These are phyloP conservation scores for Passiflora organensis DNA, from an alignment of 345 rosid species.

Conservation along the genomic window DNA sequence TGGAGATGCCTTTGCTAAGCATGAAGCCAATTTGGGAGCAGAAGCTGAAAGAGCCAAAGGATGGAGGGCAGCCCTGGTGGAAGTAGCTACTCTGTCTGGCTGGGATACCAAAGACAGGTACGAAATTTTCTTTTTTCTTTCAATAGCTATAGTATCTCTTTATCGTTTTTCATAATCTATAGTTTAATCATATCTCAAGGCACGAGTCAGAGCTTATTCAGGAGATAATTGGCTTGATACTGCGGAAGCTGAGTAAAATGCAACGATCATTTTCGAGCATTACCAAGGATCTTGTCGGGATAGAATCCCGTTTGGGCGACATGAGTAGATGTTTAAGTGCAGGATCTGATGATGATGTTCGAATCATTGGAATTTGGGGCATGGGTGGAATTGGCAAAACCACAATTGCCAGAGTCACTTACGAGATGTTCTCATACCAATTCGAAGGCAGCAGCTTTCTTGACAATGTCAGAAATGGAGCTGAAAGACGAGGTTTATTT, in stretches of 20 bases:
- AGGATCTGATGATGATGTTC: conserved; percentile 7
- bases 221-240: neutral
- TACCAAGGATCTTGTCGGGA: conserved; percentile 1
- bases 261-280: conserved; percentile 4
- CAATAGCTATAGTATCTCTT: too few relatives aligned
- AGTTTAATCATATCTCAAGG: neutral
- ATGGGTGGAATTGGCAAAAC: conserved; percentile 14
- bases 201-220: conserved; percentile 8
- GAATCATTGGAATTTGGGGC: conserved; percentile 7
- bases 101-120: conserved; percentile 7
- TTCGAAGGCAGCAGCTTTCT: conserved; percentile 17
- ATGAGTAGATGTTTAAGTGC: neutral
- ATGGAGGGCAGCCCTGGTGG: conserved; percentile 5
- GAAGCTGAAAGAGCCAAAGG: neutral
- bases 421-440: neutral
- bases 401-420: conserved; percentile 8
- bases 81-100: conserved; percentile 10
- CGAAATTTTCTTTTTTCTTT: neutral
- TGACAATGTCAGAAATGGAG: conserved; percentile 6
- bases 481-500: neutral
- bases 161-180: neutral
- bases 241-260: conserved; percentile 2
- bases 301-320: neutral
- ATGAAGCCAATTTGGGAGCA: neutral
- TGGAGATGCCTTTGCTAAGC: conserved; percentile 1